Evolutionary conservation across 139 green algal genomes (phyloP).

Genomic region (Ostreobium quekettii): DNA sequence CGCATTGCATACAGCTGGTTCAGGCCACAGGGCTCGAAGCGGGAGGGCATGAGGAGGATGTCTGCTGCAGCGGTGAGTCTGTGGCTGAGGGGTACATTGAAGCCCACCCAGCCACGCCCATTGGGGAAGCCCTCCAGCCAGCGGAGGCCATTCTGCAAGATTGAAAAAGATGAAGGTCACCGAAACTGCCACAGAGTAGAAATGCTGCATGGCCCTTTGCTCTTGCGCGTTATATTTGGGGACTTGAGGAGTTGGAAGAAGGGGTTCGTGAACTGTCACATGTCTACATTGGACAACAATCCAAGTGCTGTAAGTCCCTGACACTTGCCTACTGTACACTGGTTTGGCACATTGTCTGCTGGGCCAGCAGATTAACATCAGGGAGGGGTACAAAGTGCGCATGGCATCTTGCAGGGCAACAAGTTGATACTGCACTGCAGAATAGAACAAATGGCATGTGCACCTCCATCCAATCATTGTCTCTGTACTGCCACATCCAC

Average conservation of each 20-base stretch:
- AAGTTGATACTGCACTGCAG: neutral
- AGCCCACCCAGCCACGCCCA: slow-evolving; percentile 81
- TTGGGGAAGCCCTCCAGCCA: slow-evolving; percentile 55
- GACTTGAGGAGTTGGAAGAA: too few species aligned
- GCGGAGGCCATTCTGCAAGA: slow-evolving; percentile 39
- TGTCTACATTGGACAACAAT: too few species aligned
- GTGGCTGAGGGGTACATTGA: slow-evolving; percentile 78
- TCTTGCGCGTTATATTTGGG: too few species aligned
- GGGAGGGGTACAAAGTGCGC: too few species aligned
- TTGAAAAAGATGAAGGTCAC: neutral
- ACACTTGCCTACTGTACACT: too few species aligned
- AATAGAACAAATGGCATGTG: neutral
- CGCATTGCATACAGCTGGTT: slow-evolving; percentile 76
- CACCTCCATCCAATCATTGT: neutral
- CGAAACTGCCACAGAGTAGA: too few species aligned
- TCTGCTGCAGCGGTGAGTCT: slow-evolving; percentile 53
- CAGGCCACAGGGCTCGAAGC: slow-evolving; percentile 77
- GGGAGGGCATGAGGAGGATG: slow-evolving; percentile 74
- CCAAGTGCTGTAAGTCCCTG: too few species aligned
- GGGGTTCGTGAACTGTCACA: too few species aligned
- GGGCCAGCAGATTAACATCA: too few species aligned
- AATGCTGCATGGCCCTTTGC: too few species aligned
- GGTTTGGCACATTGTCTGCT: too few species aligned
- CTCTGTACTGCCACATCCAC: neutral
- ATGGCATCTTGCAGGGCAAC: too few species aligned